Base-by-base conservation (phyloP, 2,329 filamentous ascomycete genomes). In the Hymenoscyphus albidus region DNA sequence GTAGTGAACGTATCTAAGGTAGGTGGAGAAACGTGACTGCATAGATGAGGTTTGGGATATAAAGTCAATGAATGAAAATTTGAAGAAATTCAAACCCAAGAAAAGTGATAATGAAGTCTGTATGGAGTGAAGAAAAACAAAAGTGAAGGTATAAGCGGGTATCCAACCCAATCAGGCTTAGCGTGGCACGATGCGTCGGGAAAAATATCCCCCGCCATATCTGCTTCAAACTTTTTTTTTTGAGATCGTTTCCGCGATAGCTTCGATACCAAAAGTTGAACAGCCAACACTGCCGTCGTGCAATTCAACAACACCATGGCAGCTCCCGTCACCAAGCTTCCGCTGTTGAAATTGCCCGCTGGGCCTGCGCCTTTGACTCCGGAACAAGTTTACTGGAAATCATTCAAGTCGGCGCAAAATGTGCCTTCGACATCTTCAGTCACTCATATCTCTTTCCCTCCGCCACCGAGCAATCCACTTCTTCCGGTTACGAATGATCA, bases 321-420 rank as follows among this genome's bases (percentile, higher is more conserved):
- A 59, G 71, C 71, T 31, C 73, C 70, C 31, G 63, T 74, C 57
- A 66, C 65, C 62, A 73, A 73, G 64, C 72, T 75, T 63, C 74
- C 72, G 65, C 89, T 89, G 77, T 81, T 96, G 75, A 96, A 72
- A 62, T 85, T 96, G 75, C 88, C 94, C 64, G 85, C 90, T 68
- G 91, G 92, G 60, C 93, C 93, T 64, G 88, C 90, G 51, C 89
- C 92, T 62, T 80, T 94, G 58, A 97, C 94, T 5, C 89, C 93
- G 39, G 95, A 99, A 80, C 93, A 98, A 80, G 86, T 89, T 70
- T 98, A 98, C 83, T 99, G 96, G 96, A 90, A 90, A 75, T 89
- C 90, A 13, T 99, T 99, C 82, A 93, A 92, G 79, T 95, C 93
- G 71, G 91, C 93, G 70, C 87, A 96, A 64, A 88, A 94, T 67